Conservation (phyloP, 495 filamentous ascomycete species). For the Clohesyomyces aquaticus region DNA sequence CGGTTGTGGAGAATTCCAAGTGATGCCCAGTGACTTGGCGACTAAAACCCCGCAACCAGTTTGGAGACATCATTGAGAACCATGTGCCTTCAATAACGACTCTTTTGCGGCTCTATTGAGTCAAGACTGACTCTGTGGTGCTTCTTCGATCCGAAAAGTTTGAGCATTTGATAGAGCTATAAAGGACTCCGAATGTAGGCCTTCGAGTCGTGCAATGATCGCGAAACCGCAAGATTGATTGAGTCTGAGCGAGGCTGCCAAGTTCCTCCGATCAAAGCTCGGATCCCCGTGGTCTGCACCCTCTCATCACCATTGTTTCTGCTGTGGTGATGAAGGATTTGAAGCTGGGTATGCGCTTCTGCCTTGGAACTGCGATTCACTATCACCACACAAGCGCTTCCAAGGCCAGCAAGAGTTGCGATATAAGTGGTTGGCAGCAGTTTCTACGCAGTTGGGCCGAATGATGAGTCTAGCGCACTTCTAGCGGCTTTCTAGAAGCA, state of each 20-base stretch:
- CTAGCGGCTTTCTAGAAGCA: background rate
- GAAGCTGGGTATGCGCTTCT: conserved; percentile 6
- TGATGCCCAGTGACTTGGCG: background rate
- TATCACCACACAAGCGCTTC: conserved; percentile 4
- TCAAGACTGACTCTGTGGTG: too few relatives aligned
- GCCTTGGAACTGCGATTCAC: background rate
- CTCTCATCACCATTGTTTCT: background rate
- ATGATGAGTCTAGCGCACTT: background rate
- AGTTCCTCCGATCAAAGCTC: background rate
- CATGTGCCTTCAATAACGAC: background rate
- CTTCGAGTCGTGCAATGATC: too few relatives aligned
- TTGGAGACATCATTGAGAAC: background rate
- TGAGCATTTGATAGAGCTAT: too few relatives aligned
- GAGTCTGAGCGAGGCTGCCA: background rate
- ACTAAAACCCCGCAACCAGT: background rate
- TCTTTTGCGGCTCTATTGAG: background rate
- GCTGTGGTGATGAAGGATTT: background rate
- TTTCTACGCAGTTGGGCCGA: conserved; percentile 4
- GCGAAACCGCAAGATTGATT: too few relatives aligned
- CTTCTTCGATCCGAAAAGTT: too few relatives aligned
- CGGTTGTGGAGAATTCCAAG: conserved; percentile 21
- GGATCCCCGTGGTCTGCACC: background rate
- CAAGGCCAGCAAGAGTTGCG: background rate
- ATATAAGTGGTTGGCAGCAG: background rate
- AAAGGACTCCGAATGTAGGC: too few relatives aligned